Evolutionary conservation across 805 yeast genomes (phyloP).

Genomic region (Yarrowia sp.): DNA sequence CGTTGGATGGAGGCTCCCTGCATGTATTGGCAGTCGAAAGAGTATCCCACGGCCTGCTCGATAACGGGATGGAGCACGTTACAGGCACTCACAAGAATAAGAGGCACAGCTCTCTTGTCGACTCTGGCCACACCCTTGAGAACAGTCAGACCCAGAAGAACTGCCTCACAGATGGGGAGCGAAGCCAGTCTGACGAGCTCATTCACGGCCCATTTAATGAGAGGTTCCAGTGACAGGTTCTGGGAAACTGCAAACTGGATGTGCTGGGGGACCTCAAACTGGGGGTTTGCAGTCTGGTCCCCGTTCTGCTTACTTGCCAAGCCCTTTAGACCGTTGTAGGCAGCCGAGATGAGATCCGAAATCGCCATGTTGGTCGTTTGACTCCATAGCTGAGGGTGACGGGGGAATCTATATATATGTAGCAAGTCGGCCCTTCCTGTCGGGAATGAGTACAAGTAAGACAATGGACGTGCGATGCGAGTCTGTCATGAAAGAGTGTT

Average conservation of each 20-base stretch:
- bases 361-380: background rate
- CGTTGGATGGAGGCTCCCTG: background rate
- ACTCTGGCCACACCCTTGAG: background rate
- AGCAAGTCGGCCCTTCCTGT: too few species aligned
- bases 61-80: background rate
- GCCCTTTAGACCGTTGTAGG: conserved; percentile 8
- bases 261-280: background rate
- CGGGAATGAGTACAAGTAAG: background rate
- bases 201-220: conserved; percentile 7
- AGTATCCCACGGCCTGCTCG: background rate
- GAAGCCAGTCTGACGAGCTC: conserved; percentile 4
- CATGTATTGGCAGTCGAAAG: conserved; percentile 4
- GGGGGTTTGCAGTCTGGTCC: background rate
- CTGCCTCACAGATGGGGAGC: conserved; percentile 11
- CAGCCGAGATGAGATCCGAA: background rate
- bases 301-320: background rate
- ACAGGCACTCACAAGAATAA: background rate
- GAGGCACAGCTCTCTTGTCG: background rate
- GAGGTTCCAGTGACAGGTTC: background rate
- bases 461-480: background rate
- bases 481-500: background rate
- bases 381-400: background rate
- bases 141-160: background rate
- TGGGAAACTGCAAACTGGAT: background rate
- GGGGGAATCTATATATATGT: background rate